These are phyloP conservation scores for Penicillium sp. DNA, from an alignment of 2,329 filamentous ascomycete species.

Conservation along the genomic window DNA sequence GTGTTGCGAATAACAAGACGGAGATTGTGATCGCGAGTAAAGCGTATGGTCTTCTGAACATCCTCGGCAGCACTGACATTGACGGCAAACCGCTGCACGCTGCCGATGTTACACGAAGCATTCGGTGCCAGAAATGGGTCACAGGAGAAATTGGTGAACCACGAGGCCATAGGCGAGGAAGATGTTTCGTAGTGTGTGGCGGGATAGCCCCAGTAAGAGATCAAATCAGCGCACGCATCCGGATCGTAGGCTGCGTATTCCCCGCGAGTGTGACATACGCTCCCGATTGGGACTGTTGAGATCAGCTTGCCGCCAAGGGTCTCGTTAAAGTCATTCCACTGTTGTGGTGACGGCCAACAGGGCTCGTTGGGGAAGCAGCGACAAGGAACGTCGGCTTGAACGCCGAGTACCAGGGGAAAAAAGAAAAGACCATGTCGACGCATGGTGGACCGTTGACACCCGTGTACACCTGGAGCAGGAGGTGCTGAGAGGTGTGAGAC, in stretches of 20 bases:
- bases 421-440: constrained; percentile 3
- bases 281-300: constrained; percentile 47
- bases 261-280: constrained; percentile 45
- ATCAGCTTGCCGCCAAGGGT: constrained; percentile 48
- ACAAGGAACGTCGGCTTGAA: constrained; percentile 28
- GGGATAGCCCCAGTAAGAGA: constrained; percentile 40
- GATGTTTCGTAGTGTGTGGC: constrained; percentile 9
- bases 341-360: constrained; percentile 45
- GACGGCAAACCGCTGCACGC: constrained; percentile 10
- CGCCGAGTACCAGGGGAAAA: neutral
- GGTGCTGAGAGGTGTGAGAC: neutral
- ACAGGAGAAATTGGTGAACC: constrained; percentile 33
- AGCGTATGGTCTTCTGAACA: constrained; percentile 3
- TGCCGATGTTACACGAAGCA: constrained; percentile 6
- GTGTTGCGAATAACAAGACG: constrained; percentile 39
- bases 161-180: constrained; percentile 33
- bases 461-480: neutral
- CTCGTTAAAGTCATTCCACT: constrained; percentile 48
- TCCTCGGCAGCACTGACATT: constrained; percentile 8
- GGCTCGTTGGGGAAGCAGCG: constrained; percentile 46
- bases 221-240: constrained; percentile 37
- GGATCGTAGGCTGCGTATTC: constrained; percentile 36
- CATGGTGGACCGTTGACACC: neutral
- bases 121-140: constrained; percentile 31
- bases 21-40: constrained; percentile 19